Percentiles rank a stretch among this genome's conserved stretches.
Conservation (phyloP, 306 rosid species). For the Sechiopsis laciniata region DNA sequence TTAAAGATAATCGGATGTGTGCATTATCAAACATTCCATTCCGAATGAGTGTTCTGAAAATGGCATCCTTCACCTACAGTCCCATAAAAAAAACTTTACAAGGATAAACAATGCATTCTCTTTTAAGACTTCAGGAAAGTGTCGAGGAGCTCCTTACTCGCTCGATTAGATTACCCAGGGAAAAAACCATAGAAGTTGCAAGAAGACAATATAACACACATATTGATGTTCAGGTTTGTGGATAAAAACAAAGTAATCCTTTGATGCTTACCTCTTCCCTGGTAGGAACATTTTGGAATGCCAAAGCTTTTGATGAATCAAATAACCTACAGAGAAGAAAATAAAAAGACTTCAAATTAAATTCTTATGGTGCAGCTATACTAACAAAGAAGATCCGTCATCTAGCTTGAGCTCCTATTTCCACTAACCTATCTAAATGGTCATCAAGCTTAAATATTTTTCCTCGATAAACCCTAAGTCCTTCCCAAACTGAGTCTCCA, state of each 20-base stretch:
- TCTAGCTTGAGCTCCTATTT: slow-evolving; percentile 8
- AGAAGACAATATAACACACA: not conserved
- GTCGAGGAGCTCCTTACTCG: not conserved
- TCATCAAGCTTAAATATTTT: slow-evolving; percentile 81
- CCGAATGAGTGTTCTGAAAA: slow-evolving; percentile 63
- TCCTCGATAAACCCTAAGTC: slow-evolving; percentile 70
- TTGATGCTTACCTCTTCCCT: slow-evolving; percentile 51
- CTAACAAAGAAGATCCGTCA: not conserved
- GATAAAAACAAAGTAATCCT: slow-evolving; percentile 14
- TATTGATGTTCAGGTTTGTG: not conserved
- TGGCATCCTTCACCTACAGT: slow-evolving; percentile 71
- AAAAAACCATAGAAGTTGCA: not conserved
- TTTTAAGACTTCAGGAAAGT: slow-evolving; percentile 9
- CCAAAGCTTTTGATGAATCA: slow-evolving; percentile 89
- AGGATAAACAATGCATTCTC: not conserved
- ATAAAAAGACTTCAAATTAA: not conserved
- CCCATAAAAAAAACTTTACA: slow-evolving; percentile 5
- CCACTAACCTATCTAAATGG: slow-evolving; percentile 69
- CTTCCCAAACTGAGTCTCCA: slow-evolving; percentile 93
- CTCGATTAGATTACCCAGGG: not conserved
- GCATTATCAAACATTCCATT: slow-evolving; percentile 80
- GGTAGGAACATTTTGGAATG: slow-evolving; percentile 64
- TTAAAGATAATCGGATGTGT: slow-evolving; percentile 71
- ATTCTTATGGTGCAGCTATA: not conserved
- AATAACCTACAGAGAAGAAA: slow-evolving; percentile 46